These are phyloP conservation scores for Chalciporus piperatoides DNA, from an alignment of 1,284 basidiomycete genomes.

Conservation along the genomic window DNA sequence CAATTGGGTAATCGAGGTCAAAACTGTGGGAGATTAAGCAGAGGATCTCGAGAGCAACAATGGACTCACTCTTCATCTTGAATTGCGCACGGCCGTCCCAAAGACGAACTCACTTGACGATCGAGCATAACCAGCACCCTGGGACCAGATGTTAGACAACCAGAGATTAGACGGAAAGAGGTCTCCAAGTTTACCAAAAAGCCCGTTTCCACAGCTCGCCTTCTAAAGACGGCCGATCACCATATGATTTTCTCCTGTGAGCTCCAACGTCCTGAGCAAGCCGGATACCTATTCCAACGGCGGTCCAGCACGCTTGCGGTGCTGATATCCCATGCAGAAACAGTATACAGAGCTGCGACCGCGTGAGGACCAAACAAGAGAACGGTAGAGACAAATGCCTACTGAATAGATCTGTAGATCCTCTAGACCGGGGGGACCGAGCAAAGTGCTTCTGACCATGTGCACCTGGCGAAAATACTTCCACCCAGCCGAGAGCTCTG, in stretches of 20 bases:
- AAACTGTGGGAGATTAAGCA: constrained; percentile 42
- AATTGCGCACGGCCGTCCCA: constrained; percentile 82
- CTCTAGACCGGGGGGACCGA: constrained; percentile 51
- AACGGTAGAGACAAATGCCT: constrained; percentile 20
- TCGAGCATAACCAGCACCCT: constrained; percentile 67
- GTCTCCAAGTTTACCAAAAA: constrained; percentile 58
- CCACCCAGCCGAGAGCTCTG: constrained; percentile 68
- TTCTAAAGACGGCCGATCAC: constrained; percentile 41
- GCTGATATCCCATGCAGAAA: constrained; percentile 60
- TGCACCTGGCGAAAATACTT: constrained; percentile 69
- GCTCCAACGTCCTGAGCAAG: constrained; percentile 67
- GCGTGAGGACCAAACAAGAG: neutral
- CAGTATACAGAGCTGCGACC: constrained; percentile 40
- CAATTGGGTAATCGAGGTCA: constrained; percentile 68
- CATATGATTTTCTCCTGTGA: constrained; percentile 48
- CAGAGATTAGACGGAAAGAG: neutral
- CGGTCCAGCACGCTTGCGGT: constrained; percentile 70
- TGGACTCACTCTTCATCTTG: constrained; percentile 77
- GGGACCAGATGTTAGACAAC: neutral
- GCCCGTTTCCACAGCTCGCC: constrained; percentile 75
- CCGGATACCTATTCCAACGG: constrained; percentile 67
- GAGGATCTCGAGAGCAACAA: neutral
- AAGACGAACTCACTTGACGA: constrained; percentile 59
- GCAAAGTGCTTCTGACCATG: constrained; percentile 42
- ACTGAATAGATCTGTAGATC: constrained; percentile 58